phyloP scores from a whole-genome alignment of 306 rosid species.

The Dryas octopetala region DNA sequence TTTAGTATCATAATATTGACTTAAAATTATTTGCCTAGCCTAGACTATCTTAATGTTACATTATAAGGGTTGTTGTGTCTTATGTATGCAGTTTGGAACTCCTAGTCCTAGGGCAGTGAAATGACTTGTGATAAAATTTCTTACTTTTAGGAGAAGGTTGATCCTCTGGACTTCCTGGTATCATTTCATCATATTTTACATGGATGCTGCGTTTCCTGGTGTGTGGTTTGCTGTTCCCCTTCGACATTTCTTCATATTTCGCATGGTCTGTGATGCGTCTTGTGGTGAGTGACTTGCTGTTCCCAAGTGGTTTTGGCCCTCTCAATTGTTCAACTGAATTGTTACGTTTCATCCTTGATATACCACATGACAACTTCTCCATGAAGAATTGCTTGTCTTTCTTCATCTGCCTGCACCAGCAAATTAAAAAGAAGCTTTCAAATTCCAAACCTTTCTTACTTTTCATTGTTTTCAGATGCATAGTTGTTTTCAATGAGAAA shows the following conservation, averaged over 20 bases:
- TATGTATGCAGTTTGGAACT: background rate
- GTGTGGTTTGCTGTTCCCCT: background rate
- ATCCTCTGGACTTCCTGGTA: conserved; percentile 57
- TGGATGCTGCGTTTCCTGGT: conserved; percentile 17
- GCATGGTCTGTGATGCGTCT: conserved; percentile 19
- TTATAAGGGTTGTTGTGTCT: background rate
- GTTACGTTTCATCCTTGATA: conserved; percentile 48
- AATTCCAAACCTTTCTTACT: background rate
- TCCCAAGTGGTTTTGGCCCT: conserved; percentile 32
- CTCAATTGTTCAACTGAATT: conserved; percentile 41
- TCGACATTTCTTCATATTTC: conserved; percentile 50
- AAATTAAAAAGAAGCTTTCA: background rate
- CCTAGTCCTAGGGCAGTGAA: background rate
- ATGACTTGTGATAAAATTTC: conserved; percentile 2
- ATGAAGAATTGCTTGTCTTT: conserved; percentile 46
- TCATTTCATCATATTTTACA: conserved; percentile 55
- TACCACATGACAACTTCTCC: conserved; percentile 44
- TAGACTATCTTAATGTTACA: no score
- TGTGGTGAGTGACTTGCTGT: conserved; percentile 3
- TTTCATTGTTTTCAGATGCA: background rate
- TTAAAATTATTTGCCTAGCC: no score
- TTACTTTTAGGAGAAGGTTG: conserved; percentile 38
- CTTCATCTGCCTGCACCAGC: conserved; percentile 57
- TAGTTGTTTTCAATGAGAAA: background rate
- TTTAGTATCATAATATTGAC: no score